Conservation (phyloP, 2,329 filamentous ascomycete species). For the Alternaria sp. region DNA sequence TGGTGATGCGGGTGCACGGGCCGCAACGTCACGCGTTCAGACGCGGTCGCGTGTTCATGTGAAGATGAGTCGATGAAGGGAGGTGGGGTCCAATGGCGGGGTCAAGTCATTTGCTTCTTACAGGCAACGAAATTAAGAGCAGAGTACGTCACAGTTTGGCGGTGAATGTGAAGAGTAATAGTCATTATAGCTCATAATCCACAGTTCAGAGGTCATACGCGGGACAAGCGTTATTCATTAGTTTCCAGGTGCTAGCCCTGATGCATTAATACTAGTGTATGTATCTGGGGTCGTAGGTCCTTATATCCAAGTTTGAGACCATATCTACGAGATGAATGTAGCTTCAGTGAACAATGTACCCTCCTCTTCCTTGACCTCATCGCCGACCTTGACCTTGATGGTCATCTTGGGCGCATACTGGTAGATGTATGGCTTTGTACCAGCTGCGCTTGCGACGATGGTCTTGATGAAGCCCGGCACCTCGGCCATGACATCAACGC, state of each 20-base stretch:
- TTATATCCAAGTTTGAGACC: constrained; percentile 18
- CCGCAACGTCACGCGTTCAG: constrained; percentile 9
- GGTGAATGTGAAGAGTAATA: not conserved
- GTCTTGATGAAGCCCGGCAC: constrained; percentile 95
- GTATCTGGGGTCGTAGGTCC: constrained; percentile 26
- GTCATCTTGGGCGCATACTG: constrained; percentile 80
- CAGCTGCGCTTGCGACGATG: constrained; percentile 85
- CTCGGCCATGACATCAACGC: constrained; percentile 95
- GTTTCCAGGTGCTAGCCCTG: constrained; percentile 44
- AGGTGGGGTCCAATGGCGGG: constrained; percentile 6
- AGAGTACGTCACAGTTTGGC: not conserved
- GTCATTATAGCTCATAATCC: not conserved
- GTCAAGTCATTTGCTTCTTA: not conserved
- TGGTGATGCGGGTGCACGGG: not conserved
- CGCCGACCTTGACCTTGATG: constrained; percentile 85
- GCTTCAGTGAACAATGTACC: constrained; percentile 85
- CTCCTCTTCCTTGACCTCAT: constrained; percentile 77
- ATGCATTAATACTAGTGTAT: constrained; percentile 43
- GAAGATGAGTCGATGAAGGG: constrained; percentile 1
- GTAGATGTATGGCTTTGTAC: constrained; percentile 97
- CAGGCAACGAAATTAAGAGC: not conserved
- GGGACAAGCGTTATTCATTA: constrained; percentile 34
- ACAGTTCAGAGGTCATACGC: not conserved
- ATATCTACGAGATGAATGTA: constrained; percentile 84
- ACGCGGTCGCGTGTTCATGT: constrained; percentile 24